Percentiles rank a stretch among this genome's conserved stretches.
Conservation (phyloP, 2,329 filamentous ascomycete species). For the Penicillium sp. region DNA sequence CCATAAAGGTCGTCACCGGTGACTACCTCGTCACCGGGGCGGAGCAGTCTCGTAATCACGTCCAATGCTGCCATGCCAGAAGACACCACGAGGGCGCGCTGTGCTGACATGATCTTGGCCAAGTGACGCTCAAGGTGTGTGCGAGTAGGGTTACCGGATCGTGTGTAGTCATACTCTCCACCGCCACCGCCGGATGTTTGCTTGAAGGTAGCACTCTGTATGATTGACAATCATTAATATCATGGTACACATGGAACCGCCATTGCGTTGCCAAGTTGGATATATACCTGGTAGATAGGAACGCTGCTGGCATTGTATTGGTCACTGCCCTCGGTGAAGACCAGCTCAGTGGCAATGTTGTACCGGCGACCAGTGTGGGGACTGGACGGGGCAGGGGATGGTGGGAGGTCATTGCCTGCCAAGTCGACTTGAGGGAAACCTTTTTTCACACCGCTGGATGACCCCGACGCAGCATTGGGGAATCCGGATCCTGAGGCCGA, state of each 20-base stretch:
- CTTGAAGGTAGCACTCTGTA: slow-evolving; percentile 90
- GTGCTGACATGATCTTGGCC: slow-evolving; percentile 98
- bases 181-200: slow-evolving; percentile 77
- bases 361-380: slow-evolving; percentile 84
- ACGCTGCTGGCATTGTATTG: slow-evolving; percentile 96
- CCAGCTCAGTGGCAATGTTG: slow-evolving; percentile 90
- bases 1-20: slow-evolving; percentile 97
- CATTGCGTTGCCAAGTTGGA: not conserved
- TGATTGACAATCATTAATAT: not conserved
- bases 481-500: slow-evolving; percentile 37
- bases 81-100: slow-evolving; percentile 84
- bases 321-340: slow-evolving; percentile 93
- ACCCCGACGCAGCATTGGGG: slow-evolving; percentile 20
- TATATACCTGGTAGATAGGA: slow-evolving; percentile 80
- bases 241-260: not conserved
- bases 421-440: slow-evolving; percentile 66
- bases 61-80: slow-evolving; percentile 97
- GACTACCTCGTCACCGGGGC: slow-evolving; percentile 93
- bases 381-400: slow-evolving; percentile 89
- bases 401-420: slow-evolving; percentile 80
- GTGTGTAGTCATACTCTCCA: slow-evolving; percentile 96
- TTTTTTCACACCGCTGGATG: slow-evolving; percentile 46
- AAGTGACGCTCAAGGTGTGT: slow-evolving; percentile 95
- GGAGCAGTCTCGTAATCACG: slow-evolving; percentile 86
- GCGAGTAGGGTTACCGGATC: slow-evolving; percentile 93